Base-by-base conservation (phyloP, 73 alveolate genomes). In the Symbiodinium pilosum region DNA sequence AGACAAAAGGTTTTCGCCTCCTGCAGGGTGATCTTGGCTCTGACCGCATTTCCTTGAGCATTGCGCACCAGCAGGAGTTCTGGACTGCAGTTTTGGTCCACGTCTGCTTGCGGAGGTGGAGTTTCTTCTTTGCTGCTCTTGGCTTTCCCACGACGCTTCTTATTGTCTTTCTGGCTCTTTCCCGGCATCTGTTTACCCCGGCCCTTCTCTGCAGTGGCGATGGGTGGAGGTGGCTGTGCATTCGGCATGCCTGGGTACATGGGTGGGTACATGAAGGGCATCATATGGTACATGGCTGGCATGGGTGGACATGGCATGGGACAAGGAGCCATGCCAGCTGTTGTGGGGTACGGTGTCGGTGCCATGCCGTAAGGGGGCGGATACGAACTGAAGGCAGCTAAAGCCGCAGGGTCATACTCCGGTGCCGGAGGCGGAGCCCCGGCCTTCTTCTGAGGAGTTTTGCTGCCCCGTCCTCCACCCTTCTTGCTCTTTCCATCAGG, bases 301-400 rank as follows among this genome's bases (percentile, higher is more conserved):
- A 86, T 86, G 47, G 85, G 84, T 38, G 94, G 94, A 38, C 85
- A 56, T 5, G 94, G 68, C 69, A 87, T 69, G 9, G 94, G 94
- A 56, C 71, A 87, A 5, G 94, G 94, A 8, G 85, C 84, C 43
- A 69, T 85, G 24, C 42, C 56, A 6, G 38, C 81, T 9, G 94
- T 41, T 8, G 84, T n/a, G 4, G 93, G 71, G 21, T 64, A 64
- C 34, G 81, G 81, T 3, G 40, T 1, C 1, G 81, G 81, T 18
- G 81, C 81, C 81, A 86, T 86, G 43, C 94, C 85, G 43, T 87
- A 87, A n/a, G 93, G 81, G 21, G 94, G 94, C 12, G 94, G 94
- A 39, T 54, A 54, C 52, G 83, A 6, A 39, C 94, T 38, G 14
- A 64, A 64, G 38, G 41, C 81, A 9, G 81, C 39, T 38, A 64